Evolutionary conservation across 192 early-diverging fungal genomes (phyloP), one percentile per base, ranked within the genome.

Genomic region (Chytriomyces sp.): DNA sequence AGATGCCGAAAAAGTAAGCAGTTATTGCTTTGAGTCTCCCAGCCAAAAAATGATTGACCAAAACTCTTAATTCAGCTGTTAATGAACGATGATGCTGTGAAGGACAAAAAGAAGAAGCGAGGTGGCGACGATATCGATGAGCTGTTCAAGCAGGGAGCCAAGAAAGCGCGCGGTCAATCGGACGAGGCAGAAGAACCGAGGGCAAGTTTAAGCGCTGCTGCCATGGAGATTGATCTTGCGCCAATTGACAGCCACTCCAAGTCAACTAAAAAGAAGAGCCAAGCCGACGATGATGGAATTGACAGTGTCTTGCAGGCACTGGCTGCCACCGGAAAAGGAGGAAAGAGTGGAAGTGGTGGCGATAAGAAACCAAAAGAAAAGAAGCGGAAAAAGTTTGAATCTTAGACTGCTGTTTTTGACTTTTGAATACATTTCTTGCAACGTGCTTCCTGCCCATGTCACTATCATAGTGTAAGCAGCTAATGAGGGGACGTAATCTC

Each of bases 261-360:
- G 28, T 35, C 35, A 35, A n/a, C 20, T 13, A 74, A 45, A 45
- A 44, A 50, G 61, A 69, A 50, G 35, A 50, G 23, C 11, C 66
- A 68, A 6, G 69, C 63, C 49, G 53, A 81, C 0, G 80, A 81
- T 23, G 88, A 87, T 65, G 85, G 86, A 60, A 70, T 91, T 43
- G 83, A 63, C 6, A 78, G 74, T 50, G 87, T 91, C 7, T 62
- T 91, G 73, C 83, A 85, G 35, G 88, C 88, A 5, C 87, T 91
- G 64, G 80, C 83, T 13, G 86, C 86, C 1, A 89, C 80, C 3
- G 72, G 63, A 50, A 77, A 77, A 45, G 57, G 67, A 45, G 28
- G 69, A 57, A 79, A 79, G 45, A 48, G 26, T 13, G 24, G 35
- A 45, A 44, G 28, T 10, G 35, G 13, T 7, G 59, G 20, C 13